These are phyloP conservation scores for Alternaria tenuissima DNA, from an alignment of 2,329 filamentous ascomycete species.

Conservation along the genomic window DNA sequence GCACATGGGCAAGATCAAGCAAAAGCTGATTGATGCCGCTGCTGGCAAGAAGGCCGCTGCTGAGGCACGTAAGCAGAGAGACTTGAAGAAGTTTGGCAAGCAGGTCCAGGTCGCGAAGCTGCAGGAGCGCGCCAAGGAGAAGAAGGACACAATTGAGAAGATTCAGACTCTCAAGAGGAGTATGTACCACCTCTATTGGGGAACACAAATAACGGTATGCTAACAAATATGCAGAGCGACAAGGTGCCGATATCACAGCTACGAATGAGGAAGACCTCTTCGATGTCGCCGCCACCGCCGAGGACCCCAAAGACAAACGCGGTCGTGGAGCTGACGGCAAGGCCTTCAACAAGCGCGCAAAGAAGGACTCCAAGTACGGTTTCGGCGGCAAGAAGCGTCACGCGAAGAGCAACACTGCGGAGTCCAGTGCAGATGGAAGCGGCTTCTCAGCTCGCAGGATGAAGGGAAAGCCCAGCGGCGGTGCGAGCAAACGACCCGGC, in stretches of 20 bases:
- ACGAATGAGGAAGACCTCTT: slow-evolving; percentile 85
- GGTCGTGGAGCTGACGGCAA: slow-evolving; percentile 40
- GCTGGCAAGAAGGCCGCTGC: slow-evolving; percentile 89
- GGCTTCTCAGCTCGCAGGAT: slow-evolving; percentile 85
- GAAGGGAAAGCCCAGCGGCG: slow-evolving; percentile 65
- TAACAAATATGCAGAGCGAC: slow-evolving; percentile 72
- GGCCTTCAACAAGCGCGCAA: slow-evolving; percentile 77
- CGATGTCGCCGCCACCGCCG: slow-evolving; percentile 76
- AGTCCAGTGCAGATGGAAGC: slow-evolving; percentile 80
- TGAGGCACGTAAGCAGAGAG: slow-evolving; percentile 89
- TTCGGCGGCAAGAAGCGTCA: slow-evolving; percentile 96
- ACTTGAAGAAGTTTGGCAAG: slow-evolving; percentile 99
- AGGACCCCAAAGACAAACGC: slow-evolving; percentile 55
- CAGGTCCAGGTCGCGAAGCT: slow-evolving; percentile 95
- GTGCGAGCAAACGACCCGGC: slow-evolving; percentile 42
- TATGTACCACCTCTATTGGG: slow-evolving; percentile 59
- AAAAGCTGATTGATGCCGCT: slow-evolving; percentile 90
- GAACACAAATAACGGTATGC: slow-evolving; percentile 5
- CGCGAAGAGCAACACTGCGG: slow-evolving; percentile 87
- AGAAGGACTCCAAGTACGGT: slow-evolving; percentile 94
- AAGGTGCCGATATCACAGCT: slow-evolving; percentile 72
- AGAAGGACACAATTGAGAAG: slow-evolving; percentile 93
- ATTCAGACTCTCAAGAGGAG: slow-evolving; percentile 95
- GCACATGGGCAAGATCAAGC: slow-evolving; percentile 97
- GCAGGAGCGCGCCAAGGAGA: slow-evolving; percentile 91